A percentile compares a stretch with the other conserved stretches of the same genome.
phyloP scores from a whole-genome alignment of 2,329 filamentous ascomycete species.

The Canariomyces notabilis region DNA sequence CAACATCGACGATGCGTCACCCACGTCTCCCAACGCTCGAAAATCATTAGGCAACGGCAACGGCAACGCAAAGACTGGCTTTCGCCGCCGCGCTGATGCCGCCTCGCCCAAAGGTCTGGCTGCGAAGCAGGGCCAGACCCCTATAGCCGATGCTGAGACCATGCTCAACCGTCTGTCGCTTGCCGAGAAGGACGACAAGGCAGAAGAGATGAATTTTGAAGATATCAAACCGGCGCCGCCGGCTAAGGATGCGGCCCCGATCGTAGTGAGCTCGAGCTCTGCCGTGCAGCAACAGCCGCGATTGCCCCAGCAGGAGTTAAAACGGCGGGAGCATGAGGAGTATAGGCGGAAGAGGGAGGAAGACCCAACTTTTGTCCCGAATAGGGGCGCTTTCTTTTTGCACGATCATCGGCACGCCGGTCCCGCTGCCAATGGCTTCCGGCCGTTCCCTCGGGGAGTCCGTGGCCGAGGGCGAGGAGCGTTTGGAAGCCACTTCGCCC shows the following conservation, averaged over 20 bases:
- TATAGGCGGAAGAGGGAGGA: constrained; percentile 83
- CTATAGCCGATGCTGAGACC: constrained; percentile 50
- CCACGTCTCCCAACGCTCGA: constrained; percentile 40
- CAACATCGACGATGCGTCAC: constrained; percentile 53
- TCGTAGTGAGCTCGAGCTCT: constrained; percentile 51
- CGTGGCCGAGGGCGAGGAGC: constrained; percentile 56
- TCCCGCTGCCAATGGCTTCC: constrained; percentile 72
- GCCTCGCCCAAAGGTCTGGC: constrained; percentile 28
- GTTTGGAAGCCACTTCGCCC: constrained; percentile 53
- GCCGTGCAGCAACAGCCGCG: constrained; percentile 37
- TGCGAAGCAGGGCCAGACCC: constrained; percentile 34
- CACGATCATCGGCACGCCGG: constrained; percentile 83
- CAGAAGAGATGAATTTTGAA: constrained; percentile 45
- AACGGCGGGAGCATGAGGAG: constrained; percentile 82
- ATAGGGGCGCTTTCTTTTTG: constrained; percentile 93
- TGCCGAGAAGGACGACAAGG: constrained; percentile 37
- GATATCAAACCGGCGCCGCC: constrained; percentile 35
- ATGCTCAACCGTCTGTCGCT: constrained; percentile 53
- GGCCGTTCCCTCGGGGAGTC: constrained; percentile 62
- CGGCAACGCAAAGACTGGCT: constrained; percentile 34
- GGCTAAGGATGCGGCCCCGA: constrained; percentile 42
- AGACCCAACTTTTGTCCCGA: constrained; percentile 90
- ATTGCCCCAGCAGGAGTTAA: constrained; percentile 61
- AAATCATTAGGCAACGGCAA: constrained; percentile 41
- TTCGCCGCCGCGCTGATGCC: constrained; percentile 21